These are phyloP conservation scores for Thermomyces lanuginosus DNA, from an alignment of 2,329 filamentous ascomycete genomes.

Conservation along the genomic window DNA sequence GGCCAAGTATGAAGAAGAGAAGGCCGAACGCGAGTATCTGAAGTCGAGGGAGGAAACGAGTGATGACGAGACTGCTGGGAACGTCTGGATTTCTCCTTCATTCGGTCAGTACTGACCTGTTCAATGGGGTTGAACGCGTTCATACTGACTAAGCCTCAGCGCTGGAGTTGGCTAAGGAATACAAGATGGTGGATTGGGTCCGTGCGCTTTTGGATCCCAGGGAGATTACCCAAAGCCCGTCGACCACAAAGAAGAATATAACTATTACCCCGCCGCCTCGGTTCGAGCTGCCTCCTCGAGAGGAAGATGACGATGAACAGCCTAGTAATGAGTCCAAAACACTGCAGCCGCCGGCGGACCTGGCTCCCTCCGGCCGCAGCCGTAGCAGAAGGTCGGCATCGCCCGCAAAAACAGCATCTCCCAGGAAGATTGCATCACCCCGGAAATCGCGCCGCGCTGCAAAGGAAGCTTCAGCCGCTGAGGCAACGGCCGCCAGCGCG, in stretches of 20 bases:
- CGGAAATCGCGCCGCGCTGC: constrained; percentile 36
- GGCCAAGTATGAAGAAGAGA: constrained; percentile 44
- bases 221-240: constrained; percentile 52
- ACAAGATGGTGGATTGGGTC: constrained; percentile 74
- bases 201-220: constrained; percentile 79
- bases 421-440: constrained; percentile 36
- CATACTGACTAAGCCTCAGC: constrained; percentile 37
- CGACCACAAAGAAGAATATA: constrained; percentile 57
- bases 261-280: constrained; percentile 67
- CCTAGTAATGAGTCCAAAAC: too few species aligned
- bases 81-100: constrained; percentile 83
- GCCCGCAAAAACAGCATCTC: constrained; percentile 36
- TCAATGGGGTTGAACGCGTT: background rate
- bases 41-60: constrained; percentile 70
- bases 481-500: constrained; percentile 32
- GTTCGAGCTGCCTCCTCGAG: constrained; percentile 45
- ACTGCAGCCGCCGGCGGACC: constrained; percentile 21
- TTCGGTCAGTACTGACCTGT: constrained; percentile 36
- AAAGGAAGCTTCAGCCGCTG: constrained; percentile 34
- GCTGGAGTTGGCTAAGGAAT: constrained; percentile 69
- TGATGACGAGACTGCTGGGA: constrained; percentile 82
- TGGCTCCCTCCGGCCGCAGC: constrained; percentile 22
- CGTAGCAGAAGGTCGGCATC: constrained; percentile 45
- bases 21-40: constrained; percentile 52
- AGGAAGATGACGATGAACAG: constrained; percentile 3